Percentiles rank a stretch among this genome's conserved stretches.
phyloP scores from a whole-genome alignment of 441 rosid genomes.

The Biscutella laevigata region DNA sequence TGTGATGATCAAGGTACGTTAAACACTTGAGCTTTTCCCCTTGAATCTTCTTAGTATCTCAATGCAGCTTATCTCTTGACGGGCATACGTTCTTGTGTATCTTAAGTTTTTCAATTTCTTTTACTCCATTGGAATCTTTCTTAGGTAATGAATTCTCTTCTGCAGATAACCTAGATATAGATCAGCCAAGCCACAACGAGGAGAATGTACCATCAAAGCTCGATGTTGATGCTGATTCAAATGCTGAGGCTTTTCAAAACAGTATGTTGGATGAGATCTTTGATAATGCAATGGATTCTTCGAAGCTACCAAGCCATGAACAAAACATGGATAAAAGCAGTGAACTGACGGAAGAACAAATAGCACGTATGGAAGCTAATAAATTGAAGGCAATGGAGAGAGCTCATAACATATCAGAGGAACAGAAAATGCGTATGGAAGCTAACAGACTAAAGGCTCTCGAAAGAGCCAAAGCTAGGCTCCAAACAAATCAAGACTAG shows the following conservation, averaged over 20 bases:
- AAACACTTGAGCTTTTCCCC: neutral
- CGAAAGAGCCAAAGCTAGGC: constrained; percentile 70
- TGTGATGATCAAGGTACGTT: constrained; percentile 45
- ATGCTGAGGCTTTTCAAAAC: constrained; percentile 24
- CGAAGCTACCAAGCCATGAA: constrained; percentile 15
- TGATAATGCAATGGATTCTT: constrained; percentile 17
- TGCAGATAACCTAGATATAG: constrained; percentile 29
- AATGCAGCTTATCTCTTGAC: no score
- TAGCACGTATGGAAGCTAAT: constrained; percentile 74
- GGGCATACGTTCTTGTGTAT: constrained; percentile 7
- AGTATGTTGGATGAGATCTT: constrained; percentile 22
- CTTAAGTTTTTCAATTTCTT: neutral
- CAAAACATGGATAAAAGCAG: constrained; percentile 22
- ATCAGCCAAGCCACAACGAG: constrained; percentile 25
- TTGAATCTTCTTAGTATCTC: neutral
- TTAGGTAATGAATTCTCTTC: constrained; percentile 3
- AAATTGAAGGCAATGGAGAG: constrained; percentile 65
- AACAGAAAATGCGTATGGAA: constrained; percentile 81
- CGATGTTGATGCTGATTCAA: constrained; percentile 11
- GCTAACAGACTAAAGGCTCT: constrained; percentile 77
- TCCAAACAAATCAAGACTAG: constrained; percentile 15
- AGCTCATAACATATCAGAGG: constrained; percentile 65
- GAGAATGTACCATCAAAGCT: constrained; percentile 26
- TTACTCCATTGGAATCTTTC: constrained; percentile 18
- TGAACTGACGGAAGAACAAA: constrained; percentile 56